Evolutionary conservation across 768 basidiomycete genomes (phyloP).

Genomic region (Amanita thiersii): DNA sequence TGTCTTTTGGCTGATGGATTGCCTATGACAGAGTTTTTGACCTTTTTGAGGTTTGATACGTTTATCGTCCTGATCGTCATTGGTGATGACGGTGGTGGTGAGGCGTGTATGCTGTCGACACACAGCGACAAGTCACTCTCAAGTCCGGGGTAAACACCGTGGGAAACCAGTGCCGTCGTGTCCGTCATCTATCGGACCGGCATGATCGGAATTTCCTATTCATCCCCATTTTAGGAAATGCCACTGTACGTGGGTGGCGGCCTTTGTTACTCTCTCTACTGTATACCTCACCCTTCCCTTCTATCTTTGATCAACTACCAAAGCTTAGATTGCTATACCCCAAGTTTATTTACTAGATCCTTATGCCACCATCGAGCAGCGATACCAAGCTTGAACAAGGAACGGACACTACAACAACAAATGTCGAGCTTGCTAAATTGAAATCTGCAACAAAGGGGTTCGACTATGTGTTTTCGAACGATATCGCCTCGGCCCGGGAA

Average conservation of each 20-base stretch:
- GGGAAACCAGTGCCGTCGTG: no score
- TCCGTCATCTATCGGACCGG: no score
- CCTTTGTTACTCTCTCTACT: no score
- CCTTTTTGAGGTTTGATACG: constrained; percentile 44
- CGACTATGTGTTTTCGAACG: constrained; percentile 61
- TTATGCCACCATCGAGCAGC: no score
- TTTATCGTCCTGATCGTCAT: constrained; percentile 16
- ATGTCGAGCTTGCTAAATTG: constrained; percentile 13
- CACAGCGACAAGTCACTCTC: not conserved
- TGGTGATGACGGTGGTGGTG: not conserved
- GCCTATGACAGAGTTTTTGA: constrained; percentile 74
- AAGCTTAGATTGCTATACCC: no score
- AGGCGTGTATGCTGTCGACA: not conserved
- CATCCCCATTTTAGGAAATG: no score
- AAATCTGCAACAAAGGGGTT: constrained; percentile 45
- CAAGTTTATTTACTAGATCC: no score
- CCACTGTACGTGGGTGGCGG: no score
- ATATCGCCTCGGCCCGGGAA: constrained; percentile 45
- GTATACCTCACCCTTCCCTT: no score
- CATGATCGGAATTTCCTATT: no score
- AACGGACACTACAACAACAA: not conserved
- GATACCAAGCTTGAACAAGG: not conserved
- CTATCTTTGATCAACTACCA: no score
- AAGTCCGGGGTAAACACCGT: not conserved
- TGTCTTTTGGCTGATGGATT: constrained; percentile 65